phyloP scores from a whole-genome alignment of 805 yeast species.

The Saturnispora mendoncae region DNA sequence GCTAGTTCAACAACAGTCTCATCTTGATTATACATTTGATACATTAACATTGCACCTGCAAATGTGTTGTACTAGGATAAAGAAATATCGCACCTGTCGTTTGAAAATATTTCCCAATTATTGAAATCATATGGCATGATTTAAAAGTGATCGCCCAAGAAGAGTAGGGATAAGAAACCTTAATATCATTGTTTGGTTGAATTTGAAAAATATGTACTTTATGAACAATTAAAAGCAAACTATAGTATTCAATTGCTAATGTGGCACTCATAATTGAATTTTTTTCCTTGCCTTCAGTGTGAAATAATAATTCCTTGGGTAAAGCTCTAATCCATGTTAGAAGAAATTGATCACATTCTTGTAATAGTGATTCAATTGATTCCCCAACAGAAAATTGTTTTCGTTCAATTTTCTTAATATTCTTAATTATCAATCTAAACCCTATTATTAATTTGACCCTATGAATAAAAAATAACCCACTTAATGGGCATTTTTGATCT shows the following conservation, averaged over 20 bases:
- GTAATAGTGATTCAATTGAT: slow-evolving; percentile 50
- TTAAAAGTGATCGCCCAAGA: slow-evolving; percentile 77
- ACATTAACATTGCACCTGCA: slow-evolving; percentile 63
- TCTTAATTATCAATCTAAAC: slow-evolving; percentile 43
- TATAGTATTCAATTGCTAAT: slow-evolving; percentile 63
- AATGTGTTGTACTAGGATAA: slow-evolving; percentile 31
- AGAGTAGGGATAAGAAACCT: slow-evolving; percentile 41
- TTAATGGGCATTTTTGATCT: slow-evolving; percentile 20
- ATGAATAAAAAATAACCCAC: slow-evolving; percentile 51
- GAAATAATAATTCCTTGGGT: slow-evolving; percentile 54
- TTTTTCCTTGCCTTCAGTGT: slow-evolving; percentile 42
- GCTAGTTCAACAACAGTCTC: slow-evolving; percentile 20
- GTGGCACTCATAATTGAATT: slow-evolving; percentile 31
- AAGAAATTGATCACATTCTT: slow-evolving; percentile 64
- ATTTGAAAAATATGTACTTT: slow-evolving; percentile 51
- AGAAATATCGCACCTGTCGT: slow-evolving; percentile 47
- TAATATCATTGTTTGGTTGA: slow-evolving; percentile 22
- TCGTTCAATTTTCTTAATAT: slow-evolving; percentile 6
- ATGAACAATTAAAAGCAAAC: slow-evolving; percentile 62
- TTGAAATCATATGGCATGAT: slow-evolving; percentile 67
- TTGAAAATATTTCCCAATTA: slow-evolving; percentile 48
- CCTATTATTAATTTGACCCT: slow-evolving; percentile 56
- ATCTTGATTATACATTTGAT: slow-evolving; percentile 40
- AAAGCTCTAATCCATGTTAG: slow-evolving; percentile 67
- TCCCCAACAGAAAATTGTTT: slow-evolving; percentile 14